Percentiles rank a stretch among this genome's conserved stretches.
Evolutionary conservation across 192 early-diverging fungal species (phyloP).

Genomic region (Coemansia sp.): DNA sequence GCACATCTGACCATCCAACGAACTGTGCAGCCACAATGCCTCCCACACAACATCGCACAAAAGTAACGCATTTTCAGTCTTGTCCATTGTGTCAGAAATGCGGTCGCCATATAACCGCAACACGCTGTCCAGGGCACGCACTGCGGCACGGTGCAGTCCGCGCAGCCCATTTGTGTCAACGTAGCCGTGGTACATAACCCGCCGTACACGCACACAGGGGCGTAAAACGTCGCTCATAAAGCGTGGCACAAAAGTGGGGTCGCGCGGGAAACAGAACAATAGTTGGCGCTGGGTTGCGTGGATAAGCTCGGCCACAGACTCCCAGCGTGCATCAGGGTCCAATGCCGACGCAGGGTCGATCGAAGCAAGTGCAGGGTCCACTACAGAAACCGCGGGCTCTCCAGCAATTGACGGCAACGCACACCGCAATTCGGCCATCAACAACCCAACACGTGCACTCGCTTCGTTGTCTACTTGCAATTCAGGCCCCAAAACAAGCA

Average conservation of each 20-base stretch:
- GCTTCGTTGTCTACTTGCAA: conserved; percentile 69
- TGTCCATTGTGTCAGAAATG: not conserved
- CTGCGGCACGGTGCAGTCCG: conserved; percentile 31
- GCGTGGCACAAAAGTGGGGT: conserved; percentile 10
- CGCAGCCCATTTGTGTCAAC: not conserved
- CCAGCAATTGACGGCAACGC: conserved; percentile 51
- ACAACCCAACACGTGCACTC: conserved; percentile 74
- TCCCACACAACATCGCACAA: conserved; percentile 48
- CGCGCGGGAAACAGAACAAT: conserved; percentile 25
- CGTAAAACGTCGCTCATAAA: conserved; percentile 24
- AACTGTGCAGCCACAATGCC: conserved; percentile 31
- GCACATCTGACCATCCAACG: not conserved
- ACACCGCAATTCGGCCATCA: conserved; percentile 78
- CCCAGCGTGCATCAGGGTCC: conserved; percentile 47
- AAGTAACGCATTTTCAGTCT: not conserved
- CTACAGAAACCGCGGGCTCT: not conserved
- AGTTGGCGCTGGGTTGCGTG: conserved; percentile 43
- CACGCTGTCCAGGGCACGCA: conserved; percentile 30
- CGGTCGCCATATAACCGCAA: conserved; percentile 38
- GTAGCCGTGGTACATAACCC: conserved; percentile 13
- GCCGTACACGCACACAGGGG: conserved; percentile 26
- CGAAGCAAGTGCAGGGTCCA: too few relatives aligned
- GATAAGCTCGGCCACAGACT: conserved; percentile 27
- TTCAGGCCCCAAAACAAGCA: conserved; percentile 92
- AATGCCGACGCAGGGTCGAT: too few relatives aligned